These are phyloP conservation scores for Linanthus parryae DNA, from an alignment of 148 eudicot genomes.

Conservation along the genomic window DNA sequence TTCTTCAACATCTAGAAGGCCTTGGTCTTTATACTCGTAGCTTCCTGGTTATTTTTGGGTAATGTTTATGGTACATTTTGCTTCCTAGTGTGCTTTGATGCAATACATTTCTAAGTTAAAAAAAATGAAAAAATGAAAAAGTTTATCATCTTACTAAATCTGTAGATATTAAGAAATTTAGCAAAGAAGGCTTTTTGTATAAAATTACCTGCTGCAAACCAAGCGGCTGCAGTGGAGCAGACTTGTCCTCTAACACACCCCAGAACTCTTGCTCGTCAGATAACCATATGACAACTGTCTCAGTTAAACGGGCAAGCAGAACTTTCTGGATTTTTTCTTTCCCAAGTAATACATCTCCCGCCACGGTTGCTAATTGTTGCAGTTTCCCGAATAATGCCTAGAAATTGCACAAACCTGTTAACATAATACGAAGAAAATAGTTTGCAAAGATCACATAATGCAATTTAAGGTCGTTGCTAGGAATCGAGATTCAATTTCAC, in stretches of 20 bases:
- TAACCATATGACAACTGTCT: constrained; percentile 85
- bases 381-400: constrained; percentile 96
- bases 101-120: background rate
- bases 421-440: too few relatives aligned
- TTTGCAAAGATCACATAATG: too few relatives aligned
- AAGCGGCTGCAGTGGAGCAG: constrained; percentile 59
- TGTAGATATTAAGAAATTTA: too few relatives aligned
- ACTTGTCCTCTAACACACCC: constrained; percentile 72
- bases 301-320: constrained; percentile 87
- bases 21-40: too few relatives aligned
- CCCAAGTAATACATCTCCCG: constrained; percentile 87
- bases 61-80: too few relatives aligned
- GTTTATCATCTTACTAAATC: background rate
- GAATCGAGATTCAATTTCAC: too few relatives aligned
- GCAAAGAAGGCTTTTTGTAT: background rate
- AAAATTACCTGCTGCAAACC: constrained; percentile 83
- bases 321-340: constrained; percentile 88
- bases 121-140: background rate
- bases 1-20: too few relatives aligned
- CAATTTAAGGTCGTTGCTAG: too few relatives aligned
- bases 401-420: too few relatives aligned
- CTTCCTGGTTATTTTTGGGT: too few relatives aligned
- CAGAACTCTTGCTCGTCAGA: constrained; percentile 87
- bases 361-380: constrained; percentile 87
- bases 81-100: too few relatives aligned